Percentiles rank a stretch among this genome's conserved stretches.
phyloP scores from a whole-genome alignment of 129 eudicot genomes.

The Escallonia rubra region DNA sequence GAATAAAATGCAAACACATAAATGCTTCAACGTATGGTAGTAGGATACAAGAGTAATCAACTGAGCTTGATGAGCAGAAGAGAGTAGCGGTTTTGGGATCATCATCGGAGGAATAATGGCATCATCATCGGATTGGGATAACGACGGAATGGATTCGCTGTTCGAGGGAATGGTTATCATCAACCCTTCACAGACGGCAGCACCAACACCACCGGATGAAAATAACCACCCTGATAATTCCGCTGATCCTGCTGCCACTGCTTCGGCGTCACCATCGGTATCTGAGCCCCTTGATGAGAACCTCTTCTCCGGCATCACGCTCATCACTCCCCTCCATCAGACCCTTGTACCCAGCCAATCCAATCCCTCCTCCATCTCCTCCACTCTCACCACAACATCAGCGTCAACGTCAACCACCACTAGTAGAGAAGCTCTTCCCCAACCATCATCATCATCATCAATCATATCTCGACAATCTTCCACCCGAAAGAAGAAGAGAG shows the following conservation, averaged over 20 bases:
- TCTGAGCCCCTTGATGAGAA: constrained; percentile 62
- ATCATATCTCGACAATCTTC: constrained; percentile 30
- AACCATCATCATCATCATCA: constrained; percentile 10
- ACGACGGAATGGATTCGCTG: constrained; percentile 55
- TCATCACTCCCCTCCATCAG: constrained; percentile 19
- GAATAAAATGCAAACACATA: too few relatives aligned
- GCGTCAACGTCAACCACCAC: too few relatives aligned
- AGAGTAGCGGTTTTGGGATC: not conserved
- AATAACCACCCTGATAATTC: constrained; percentile 6
- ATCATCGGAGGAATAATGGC: not conserved
- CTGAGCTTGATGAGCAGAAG: too few relatives aligned
- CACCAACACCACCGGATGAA: not conserved
- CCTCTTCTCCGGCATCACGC: constrained; percentile 65
- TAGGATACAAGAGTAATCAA: too few relatives aligned
- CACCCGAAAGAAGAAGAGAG: constrained; percentile 57
- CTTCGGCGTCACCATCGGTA: constrained; percentile 16
- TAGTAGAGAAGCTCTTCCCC: not conserved
- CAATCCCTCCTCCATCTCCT: not conserved
- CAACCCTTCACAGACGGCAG: constrained; percentile 18
- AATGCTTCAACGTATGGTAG: too few relatives aligned
- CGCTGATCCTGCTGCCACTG: constrained; percentile 13
- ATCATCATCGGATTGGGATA: constrained; percentile 22
- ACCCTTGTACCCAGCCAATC: constrained; percentile 5
- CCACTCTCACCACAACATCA: too few relatives aligned
- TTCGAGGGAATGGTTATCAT: constrained; percentile 76